Percentiles rank a stretch among this genome's conserved stretches.
Conservation (phyloP, 768 basidiomycete species). For the Auricularia cornea region DNA sequence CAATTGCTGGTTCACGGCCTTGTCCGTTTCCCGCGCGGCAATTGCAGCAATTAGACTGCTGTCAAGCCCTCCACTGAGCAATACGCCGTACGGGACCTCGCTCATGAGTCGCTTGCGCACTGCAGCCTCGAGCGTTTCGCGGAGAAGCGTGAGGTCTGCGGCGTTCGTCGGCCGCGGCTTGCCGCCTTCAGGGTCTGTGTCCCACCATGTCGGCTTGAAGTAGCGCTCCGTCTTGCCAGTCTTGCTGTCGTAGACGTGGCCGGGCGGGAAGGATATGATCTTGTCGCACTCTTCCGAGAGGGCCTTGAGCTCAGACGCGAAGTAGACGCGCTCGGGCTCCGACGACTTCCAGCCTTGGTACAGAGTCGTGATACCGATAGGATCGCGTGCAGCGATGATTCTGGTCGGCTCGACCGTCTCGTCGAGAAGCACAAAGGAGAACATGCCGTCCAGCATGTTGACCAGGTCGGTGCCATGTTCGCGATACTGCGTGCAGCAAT, state of each 20-base stretch:
- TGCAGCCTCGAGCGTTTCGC: constrained; percentile 80
- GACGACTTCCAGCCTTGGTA: constrained; percentile 93
- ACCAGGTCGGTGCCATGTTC: constrained; percentile 73
- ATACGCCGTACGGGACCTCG: constrained; percentile 96
- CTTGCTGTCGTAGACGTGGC: constrained; percentile 87
- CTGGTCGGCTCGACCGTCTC: constrained; percentile 84
- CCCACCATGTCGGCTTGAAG: constrained; percentile 85
- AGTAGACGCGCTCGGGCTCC: constrained; percentile 75
- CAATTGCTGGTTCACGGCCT: constrained; percentile 70
- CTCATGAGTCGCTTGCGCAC: constrained; percentile 95
- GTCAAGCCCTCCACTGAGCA: constrained; percentile 91
- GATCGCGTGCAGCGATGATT: constrained; percentile 92
- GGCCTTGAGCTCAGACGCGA: constrained; percentile 94
- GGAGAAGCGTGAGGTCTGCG: constrained; percentile 59
- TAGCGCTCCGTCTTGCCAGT: constrained; percentile 75
- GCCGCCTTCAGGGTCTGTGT: constrained; percentile 62
- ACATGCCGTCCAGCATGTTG: constrained; percentile 90
- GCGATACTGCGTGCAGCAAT: constrained; percentile 51
- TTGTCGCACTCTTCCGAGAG: constrained; percentile 87
- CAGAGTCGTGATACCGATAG: constrained; percentile 96
- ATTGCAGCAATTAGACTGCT: constrained; percentile 94
- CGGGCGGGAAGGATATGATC: constrained; percentile 93
- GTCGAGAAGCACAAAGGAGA: constrained; percentile 94
- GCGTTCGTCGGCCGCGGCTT: constrained; percentile 49
- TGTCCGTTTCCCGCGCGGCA: constrained; percentile 92